A percentile compares a stretch with the other conserved stretches of the same genome.
These are phyloP conservation scores for Fusarium brachygibbosum DNA, from an alignment of 2,329 filamentous ascomycete genomes.

Conservation along the genomic window DNA sequence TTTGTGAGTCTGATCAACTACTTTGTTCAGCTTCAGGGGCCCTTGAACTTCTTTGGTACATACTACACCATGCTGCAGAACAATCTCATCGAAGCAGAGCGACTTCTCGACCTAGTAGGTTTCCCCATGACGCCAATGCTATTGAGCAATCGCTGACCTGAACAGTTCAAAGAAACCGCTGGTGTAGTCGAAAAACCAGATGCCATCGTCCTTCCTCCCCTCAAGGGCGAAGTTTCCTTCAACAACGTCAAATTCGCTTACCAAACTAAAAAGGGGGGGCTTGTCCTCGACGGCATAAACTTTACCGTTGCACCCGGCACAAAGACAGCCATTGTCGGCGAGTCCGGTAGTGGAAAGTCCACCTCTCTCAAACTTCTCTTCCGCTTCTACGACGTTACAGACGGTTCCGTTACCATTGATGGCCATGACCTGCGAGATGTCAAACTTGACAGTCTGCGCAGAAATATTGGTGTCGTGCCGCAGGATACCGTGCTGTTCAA, in stretches of 20 bases:
- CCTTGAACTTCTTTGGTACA: slow-evolving; percentile 71
- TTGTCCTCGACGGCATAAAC: slow-evolving; percentile 56
- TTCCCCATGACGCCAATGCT: accelerated
- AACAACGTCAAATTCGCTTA: slow-evolving; percentile 61
- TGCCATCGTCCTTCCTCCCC: slow-evolving; percentile 51
- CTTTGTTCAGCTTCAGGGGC: slow-evolving; percentile 71
- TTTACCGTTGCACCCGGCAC: slow-evolving; percentile 60
- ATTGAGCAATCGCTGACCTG: slow-evolving; percentile 21
- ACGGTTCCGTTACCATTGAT: slow-evolving; percentile 62
- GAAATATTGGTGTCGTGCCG: slow-evolving; percentile 61
- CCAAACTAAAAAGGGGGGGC: slow-evolving; percentile 54
- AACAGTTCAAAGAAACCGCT: slow-evolving; percentile 59
- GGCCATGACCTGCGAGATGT: slow-evolving; percentile 60
- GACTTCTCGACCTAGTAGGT: slow-evolving; percentile 59
- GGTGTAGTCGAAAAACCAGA: slow-evolving; percentile 59
- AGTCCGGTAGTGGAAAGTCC: slow-evolving; percentile 63
- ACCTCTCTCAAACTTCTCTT: slow-evolving; percentile 64
- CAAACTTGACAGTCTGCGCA: slow-evolving; percentile 57
- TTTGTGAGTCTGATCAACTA: slow-evolving; percentile 71
- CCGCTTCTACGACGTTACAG: slow-evolving; percentile 64
- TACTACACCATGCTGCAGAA: slow-evolving; percentile 63
- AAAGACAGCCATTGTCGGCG: slow-evolving; percentile 62
- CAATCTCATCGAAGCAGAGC: slow-evolving; percentile 62
- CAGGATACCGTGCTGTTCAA: slow-evolving; percentile 65
- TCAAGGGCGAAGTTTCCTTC: slow-evolving; percentile 58